These are phyloP conservation scores for Penicillium malachiteum DNA, from an alignment of 495 filamentous ascomycete species.

Conservation along the genomic window DNA sequence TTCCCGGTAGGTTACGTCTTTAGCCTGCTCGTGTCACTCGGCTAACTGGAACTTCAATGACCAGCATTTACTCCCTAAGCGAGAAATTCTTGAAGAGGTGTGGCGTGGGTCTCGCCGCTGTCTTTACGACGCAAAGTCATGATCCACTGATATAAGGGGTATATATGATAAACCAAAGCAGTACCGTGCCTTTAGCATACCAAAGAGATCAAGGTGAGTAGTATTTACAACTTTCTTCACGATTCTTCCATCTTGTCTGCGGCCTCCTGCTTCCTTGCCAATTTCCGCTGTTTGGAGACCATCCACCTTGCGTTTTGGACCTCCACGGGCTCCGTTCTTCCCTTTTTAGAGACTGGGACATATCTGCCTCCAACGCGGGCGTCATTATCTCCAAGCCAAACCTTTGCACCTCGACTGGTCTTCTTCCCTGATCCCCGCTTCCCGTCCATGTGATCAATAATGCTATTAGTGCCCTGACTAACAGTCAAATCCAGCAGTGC, in stretches of 20 bases:
- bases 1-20: conserved; percentile 63
- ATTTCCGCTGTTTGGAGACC: conserved; percentile 61
- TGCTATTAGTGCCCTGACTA: conserved; percentile 44
- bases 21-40: background rate
- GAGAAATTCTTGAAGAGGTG: conserved; percentile 74
- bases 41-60: conserved; percentile 6
- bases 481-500: conserved; percentile 63
- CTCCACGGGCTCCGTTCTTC: conserved; percentile 60
- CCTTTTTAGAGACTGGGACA: conserved; percentile 65
- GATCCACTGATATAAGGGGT: conserved; percentile 8
- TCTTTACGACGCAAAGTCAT: conserved; percentile 66
- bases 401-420: conserved; percentile 49
- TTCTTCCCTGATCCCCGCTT: conserved; percentile 26
- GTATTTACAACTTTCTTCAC: conserved; percentile 22
- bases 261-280: conserved; percentile 20
- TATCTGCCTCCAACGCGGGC: conserved; percentile 64
- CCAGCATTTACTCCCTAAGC: conserved; percentile 65
- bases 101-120: conserved; percentile 77
- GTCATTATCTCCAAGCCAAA: conserved; percentile 70
- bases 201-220: too few relatives aligned
- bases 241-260: conserved; percentile 10
- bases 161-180: background rate
- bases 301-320: conserved; percentile 78
- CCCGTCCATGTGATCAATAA: conserved; percentile 18
- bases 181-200: too few relatives aligned